phyloP scores from a whole-genome alignment of 176 grass and related monocot genomes.

The Hordeum vulgare region MorexV3_pseudomolecules_assembly NC_058522.1:555671117-555671616 shows the following conservation, averaged over 20 bases:
- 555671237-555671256: not conserved
- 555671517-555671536: not conserved
- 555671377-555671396: conserved; percentile 23
- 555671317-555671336: not conserved
- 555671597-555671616: conserved; percentile 3
- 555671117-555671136: not conserved
- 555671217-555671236: not conserved
- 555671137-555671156: not conserved
- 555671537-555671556: conserved; percentile 44
- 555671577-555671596: conserved; percentile 47
- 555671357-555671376: not conserved
- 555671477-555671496: not conserved
- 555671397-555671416: not conserved
- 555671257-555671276: conserved; percentile 37
- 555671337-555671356: not conserved
- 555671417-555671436: not conserved
- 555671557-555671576: conserved; percentile 25
- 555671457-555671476: not conserved
- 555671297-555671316: not conserved
- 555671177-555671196: conserved; percentile 24
- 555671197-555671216: not conserved
- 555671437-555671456: not conserved
- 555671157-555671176: conserved; percentile 26
- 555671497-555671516: not conserved
- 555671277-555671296: not conserved